Base-by-base conservation (phyloP, 31 red algal species). In the Bonnemaisonia californica region DNA sequence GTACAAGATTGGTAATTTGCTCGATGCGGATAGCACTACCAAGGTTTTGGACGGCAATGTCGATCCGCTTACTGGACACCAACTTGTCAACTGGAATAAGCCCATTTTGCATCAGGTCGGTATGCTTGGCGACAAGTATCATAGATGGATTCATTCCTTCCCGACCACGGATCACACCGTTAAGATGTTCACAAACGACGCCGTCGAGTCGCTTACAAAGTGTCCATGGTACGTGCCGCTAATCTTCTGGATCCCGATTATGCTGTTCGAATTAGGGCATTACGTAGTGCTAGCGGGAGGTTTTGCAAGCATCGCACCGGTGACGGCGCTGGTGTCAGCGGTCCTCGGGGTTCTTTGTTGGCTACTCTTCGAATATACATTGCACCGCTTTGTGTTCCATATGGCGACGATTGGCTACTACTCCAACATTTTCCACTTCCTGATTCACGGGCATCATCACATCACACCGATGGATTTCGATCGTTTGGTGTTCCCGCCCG, bases 151-250 rank as follows among this genome's bases (percentile, higher is more conserved):
- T 40, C 96, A 98, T 84, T 88, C 91, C 0, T 98, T 98, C 67
- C 96, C 96, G 29, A 95, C 96, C 2, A 86, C 92, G 0, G 96
- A 98, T 70, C 93, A 95, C 76, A 92, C 89, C 21, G 96, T 98
- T 3, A 83, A 82, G 32, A 90, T 98, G 82, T 98, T 98, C 69
- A 77, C 86, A 19, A 95, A 95, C 69, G 82, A 85, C 42, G 47
- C 58, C 31, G 62, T 98, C 22, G 96, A 98, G 83, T 62, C 34
- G 1, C 62, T 98, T 61, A 95, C 96, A 48, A 95, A 95, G 69
- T 98, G 96, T 34, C 89, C 89, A 13, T 98, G 96, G 96, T 98
- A 98, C 61, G 86, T 98, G 41, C 96, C 96, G 51, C 91, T 98
- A 22, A 31, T 95, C 1, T 89, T 95, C 67, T 98, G 96, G 96